Evolutionary conservation across 1,284 basidiomycete genomes (phyloP), one percentile per base, ranked within the genome.

Genomic region (Boletus smithii): DNA sequence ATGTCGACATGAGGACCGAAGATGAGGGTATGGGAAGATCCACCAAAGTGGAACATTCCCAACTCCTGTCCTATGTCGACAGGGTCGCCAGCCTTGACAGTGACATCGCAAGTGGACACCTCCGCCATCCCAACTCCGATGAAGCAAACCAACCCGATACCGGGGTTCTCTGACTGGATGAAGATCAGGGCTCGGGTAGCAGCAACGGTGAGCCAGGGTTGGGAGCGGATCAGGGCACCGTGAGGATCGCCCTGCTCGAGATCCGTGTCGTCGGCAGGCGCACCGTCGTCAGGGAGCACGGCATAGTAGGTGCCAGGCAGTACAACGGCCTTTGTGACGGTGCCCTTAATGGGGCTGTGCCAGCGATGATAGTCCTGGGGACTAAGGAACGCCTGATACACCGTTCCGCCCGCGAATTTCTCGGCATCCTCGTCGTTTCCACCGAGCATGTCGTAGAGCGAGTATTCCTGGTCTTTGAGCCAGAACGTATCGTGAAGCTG

Each of bases 61-160:
- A 74, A 32, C 58, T 76, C 50, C 16, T 76, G 69, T 8, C 76
- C 76, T 51, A 72, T 51, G 2, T 22, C 8, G 9, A 79, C 61
- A 6, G 4, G 7, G 22, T 53, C 3, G 5, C 20, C 34, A 8
- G 18, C 13, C 3, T 36, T 3, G 14, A 20, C 18, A 10, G 36
- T 13, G 1, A 61, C 32, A 16, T 74, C 67, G 44, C 73, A 75
- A 5, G 75, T 76, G 8, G 78, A 79, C 1, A 80, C 75, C 57
- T 81, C 79, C 0, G 65, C 69, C 77, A 83, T 79, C 0, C 80
- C 79, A 20, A 81, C 68, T 0, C 61, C 74, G 8, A 80, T 66
- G 57, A 81, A 75, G 39, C 69, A 71, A 60, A 77, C 68, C 48
- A 76, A 6, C 4, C 32, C 22, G 8, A 46, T 18, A 1, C 6